Conservation (phyloP, 805 yeast species). For the Saccharomycopsis sp. region DNA sequence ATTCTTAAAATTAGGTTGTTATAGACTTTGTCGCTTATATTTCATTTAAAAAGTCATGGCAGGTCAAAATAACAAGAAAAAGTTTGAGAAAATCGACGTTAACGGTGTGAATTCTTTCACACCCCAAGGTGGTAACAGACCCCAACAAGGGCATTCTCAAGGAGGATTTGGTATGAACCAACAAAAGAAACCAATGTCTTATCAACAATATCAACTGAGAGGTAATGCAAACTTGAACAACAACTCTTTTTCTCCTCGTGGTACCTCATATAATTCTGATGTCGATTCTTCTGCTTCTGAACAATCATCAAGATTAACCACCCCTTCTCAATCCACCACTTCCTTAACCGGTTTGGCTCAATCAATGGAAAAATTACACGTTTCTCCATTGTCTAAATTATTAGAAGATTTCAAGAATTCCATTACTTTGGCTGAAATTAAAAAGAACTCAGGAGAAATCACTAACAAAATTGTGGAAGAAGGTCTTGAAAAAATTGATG, state of each 20-base stretch:
- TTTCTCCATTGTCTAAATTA: conserved; percentile 56
- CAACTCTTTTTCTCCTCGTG: background rate
- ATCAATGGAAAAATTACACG: conserved; percentile 53
- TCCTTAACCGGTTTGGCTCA: conserved; percentile 65
- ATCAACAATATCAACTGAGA: conserved; percentile 11
- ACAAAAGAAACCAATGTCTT: conserved; percentile 16
- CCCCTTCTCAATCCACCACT: conserved; percentile 48
- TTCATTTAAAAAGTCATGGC: too few relatives aligned
- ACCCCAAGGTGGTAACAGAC: too few relatives aligned
- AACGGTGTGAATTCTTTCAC: conserved; percentile 1
- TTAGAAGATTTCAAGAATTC: conserved; percentile 43
- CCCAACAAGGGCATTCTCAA: background rate
- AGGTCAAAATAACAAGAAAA: conserved; percentile 5
- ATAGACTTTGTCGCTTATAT: too few relatives aligned
- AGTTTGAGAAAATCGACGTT: conserved; percentile 11
- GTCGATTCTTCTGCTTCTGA: conserved; percentile 10
- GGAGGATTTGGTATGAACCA: conserved; percentile 9
- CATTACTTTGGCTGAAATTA: conserved; percentile 42
- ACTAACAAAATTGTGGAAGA: conserved; percentile 36
- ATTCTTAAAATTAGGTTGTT: too few relatives aligned
- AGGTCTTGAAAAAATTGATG: conserved; percentile 40
- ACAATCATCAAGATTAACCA: conserved; percentile 11
- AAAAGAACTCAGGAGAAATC: conserved; percentile 42
- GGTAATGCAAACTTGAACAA: background rate
- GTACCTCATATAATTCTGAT: conserved; percentile 4